Evolutionary conservation across 1,284 basidiomycete species (phyloP).

Genomic region (Apiotrichum montevideense): DNA sequence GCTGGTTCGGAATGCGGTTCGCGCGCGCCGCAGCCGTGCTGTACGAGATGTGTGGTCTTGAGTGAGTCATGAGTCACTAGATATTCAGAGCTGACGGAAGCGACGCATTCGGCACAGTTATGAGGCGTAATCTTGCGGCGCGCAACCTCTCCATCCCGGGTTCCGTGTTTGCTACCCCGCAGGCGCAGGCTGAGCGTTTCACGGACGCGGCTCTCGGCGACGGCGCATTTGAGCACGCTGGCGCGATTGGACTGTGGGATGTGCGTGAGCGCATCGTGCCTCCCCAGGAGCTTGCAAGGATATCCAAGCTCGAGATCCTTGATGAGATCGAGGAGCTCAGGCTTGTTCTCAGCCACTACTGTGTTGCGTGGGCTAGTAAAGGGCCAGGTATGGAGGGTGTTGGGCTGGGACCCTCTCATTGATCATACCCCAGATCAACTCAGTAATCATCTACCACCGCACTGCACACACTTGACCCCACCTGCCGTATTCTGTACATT

Average conservation of each 20-base stretch:
- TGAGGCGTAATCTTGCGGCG: slow-evolving; percentile 76
- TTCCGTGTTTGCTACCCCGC: slow-evolving; percentile 57
- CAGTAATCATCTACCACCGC: no score
- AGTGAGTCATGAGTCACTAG: slow-evolving; percentile 34
- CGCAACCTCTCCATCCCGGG: slow-evolving; percentile 71
- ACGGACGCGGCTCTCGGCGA: slow-evolving; percentile 22
- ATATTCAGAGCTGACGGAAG: slow-evolving; percentile 14
- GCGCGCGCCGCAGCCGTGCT: slow-evolving; percentile 50
- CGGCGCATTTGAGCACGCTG: slow-evolving; percentile 53
- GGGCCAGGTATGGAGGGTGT: slow-evolving; percentile 14
- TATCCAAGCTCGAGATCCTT: slow-evolving; percentile 69
- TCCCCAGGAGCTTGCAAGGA: slow-evolving; percentile 58
- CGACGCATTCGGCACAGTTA: slow-evolving; percentile 79
- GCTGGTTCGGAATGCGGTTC: slow-evolving; percentile 66
- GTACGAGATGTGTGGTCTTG: slow-evolving; percentile 85
- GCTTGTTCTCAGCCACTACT: slow-evolving; percentile 78
- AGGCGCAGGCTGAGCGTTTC: slow-evolving; percentile 62
- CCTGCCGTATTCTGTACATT: no score
- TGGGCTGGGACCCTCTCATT: neutral
- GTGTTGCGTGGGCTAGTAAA: slow-evolving; percentile 65
- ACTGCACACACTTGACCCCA: no score
- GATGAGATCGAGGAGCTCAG: slow-evolving; percentile 90
- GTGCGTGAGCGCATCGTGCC: slow-evolving; percentile 58
- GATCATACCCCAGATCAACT: no score
- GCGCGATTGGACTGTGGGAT: slow-evolving; percentile 61